Base-by-base conservation (phyloP, 2,329 filamentous ascomycete species). In the Cladosporium velox region DNA sequence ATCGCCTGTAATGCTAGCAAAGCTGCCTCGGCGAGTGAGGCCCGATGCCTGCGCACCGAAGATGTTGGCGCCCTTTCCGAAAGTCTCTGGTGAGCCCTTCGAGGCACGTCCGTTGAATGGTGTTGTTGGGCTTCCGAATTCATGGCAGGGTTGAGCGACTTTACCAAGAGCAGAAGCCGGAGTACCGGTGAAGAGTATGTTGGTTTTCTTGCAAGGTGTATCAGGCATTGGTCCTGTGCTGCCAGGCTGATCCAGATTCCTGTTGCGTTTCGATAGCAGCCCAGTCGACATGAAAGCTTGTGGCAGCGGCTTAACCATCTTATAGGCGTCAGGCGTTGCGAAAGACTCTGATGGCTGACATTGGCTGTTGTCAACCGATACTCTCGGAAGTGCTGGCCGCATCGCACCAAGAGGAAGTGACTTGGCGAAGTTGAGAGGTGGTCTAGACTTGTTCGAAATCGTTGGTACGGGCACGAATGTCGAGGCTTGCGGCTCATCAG, bases 271-370 rank as follows among this genome's bases (percentile, higher is more conserved):
- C 12, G 95, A 97, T 64, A 99, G 90, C 32, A 99, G 82, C 1
- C 94, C 93, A 0, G 95, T 98, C 1, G 95, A 98, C 83, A 92
- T 93, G 79, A 97, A 97, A 7, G 93, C 93, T 49, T 91, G 88
- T 35, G 91, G 89, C 65, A 91, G 85, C 26, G 93, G 90, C 74
- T 89, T 92, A 8, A 88, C 90, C 60, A 87, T 83, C 77, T 92
- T 93, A 79, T 91, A 95, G 64, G 86, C 87, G 64, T 90, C 86
- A 0, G 92, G 92, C 0, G 92, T 96, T 35, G 90, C 89, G 70
- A 92, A 89, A 28, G 61, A 47, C 24, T 83, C 83, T 2, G 81
- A 77, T 3, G 81, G 81, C 14, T 60, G 77, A 78, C n/a, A 77
- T 49, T 70, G 69, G 32, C 65, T 65, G 15, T 66, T 67, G 28